Conservation (phyloP, 768 basidiomycete genomes). For the Podaxis sp. region DNA sequence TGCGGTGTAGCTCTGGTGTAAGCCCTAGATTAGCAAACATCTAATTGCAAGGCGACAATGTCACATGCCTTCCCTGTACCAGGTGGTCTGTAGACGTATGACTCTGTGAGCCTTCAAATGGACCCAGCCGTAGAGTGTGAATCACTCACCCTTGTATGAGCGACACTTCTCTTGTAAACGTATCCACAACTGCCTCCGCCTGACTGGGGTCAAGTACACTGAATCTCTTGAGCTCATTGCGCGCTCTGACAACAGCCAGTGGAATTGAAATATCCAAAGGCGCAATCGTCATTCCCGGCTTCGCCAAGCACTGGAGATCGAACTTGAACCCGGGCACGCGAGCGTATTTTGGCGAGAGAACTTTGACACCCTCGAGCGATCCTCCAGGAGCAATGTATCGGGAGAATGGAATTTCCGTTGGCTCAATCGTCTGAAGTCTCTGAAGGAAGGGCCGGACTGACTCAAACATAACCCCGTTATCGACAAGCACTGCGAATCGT, state of each 20-base stretch:
- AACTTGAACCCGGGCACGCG: constrained; percentile 47
- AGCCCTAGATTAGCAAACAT: constrained; percentile 2
- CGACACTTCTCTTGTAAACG: constrained; percentile 53
- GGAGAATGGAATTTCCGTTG: constrained; percentile 52
- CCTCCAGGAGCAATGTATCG: constrained; percentile 43
- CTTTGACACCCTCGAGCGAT: constrained; percentile 26
- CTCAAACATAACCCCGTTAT: constrained; percentile 27
- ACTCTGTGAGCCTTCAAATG: constrained; percentile 2
- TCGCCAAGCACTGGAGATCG: constrained; percentile 51
- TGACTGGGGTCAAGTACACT: constrained; percentile 70
- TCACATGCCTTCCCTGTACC: constrained; percentile 67
- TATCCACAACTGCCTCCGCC: constrained; percentile 61
- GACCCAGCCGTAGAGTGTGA: background rate
- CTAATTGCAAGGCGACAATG: background rate
- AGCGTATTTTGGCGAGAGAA: constrained; percentile 21
- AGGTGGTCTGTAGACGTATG: constrained; percentile 47
- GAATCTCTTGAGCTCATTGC: constrained; percentile 33
- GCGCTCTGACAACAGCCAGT: constrained; percentile 42
- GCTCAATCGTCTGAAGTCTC: constrained; percentile 46
- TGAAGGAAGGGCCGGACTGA: constrained; percentile 65
- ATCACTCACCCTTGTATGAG: constrained; percentile 64
- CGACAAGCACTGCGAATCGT: constrained; percentile 33
- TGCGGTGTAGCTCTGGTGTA: constrained; percentile 55
- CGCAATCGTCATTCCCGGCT: constrained; percentile 29
- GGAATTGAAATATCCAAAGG: constrained; percentile 36